Evolutionary conservation across 768 basidiomycete species (phyloP).

Genomic region (Boletus reticuloceps): DNA sequence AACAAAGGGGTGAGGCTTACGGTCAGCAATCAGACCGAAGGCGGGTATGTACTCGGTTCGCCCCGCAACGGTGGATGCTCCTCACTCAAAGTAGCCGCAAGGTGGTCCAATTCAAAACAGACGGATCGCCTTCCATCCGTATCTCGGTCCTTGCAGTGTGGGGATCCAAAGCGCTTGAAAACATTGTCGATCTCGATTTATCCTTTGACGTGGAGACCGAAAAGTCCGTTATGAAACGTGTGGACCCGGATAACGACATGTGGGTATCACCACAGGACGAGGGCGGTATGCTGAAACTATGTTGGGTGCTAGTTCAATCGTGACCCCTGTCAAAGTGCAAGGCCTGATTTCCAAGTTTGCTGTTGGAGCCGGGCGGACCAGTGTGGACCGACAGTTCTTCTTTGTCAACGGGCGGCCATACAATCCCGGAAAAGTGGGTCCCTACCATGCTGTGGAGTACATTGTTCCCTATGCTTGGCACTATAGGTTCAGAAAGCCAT

Average conservation of each 20-base stretch:
- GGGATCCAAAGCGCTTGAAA: slow-evolving; percentile 78
- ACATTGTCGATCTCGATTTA: slow-evolving; percentile 71
- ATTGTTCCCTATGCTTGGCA: background rate
- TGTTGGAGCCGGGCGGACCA: slow-evolving; percentile 69
- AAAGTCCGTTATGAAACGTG: slow-evolving; percentile 30
- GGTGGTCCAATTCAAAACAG: slow-evolving; percentile 67
- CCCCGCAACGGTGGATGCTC: background rate
- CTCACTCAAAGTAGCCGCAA: slow-evolving; percentile 45
- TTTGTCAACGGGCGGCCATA: slow-evolving; percentile 93
- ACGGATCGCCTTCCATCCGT: slow-evolving; percentile 60
- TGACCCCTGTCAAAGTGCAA: slow-evolving; percentile 52
- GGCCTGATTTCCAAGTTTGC: slow-evolving; percentile 86
- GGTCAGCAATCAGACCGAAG: slow-evolving; percentile 65
- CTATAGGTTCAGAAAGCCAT: slow-evolving; percentile 80
- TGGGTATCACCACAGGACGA: slow-evolving; percentile 1
- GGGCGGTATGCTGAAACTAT: background rate
- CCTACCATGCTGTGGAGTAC: background rate
- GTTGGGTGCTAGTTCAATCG: slow-evolving; percentile 12
- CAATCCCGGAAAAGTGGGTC: slow-evolving; percentile 62
- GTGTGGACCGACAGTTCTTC: slow-evolving; percentile 87
- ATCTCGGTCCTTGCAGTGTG: slow-evolving; percentile 74
- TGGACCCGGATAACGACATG: slow-evolving; percentile 18
- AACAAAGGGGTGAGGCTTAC: slow-evolving; percentile 66
- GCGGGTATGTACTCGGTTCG: slow-evolving; percentile 53
- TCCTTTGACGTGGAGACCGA: slow-evolving; percentile 69